A percentile compares a stretch with the other conserved stretches of the same genome.
phyloP scores from a whole-genome alignment of 768 basidiomycete species.

The Russula foetens region DNA sequence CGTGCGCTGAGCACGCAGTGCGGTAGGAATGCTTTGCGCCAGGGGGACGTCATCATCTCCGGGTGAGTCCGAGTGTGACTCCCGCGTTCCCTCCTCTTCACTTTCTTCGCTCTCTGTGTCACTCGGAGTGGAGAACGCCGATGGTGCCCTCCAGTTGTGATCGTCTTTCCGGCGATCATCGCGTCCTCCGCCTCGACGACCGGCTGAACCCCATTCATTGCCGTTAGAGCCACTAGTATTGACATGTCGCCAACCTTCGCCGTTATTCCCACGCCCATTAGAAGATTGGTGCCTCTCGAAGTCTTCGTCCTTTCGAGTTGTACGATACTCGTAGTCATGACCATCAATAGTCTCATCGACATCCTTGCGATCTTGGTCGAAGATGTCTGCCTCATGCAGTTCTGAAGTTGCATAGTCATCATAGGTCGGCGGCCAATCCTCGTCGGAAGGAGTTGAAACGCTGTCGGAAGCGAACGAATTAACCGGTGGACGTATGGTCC shows the following conservation, averaged over 20 bases:
- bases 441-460: conserved; percentile 12
- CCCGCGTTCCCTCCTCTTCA: conserved; percentile 28
- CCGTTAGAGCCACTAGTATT: conserved; percentile 26
- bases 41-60: conserved; percentile 73
- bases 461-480: conserved; percentile 8
- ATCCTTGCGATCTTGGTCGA: background rate
- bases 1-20: conserved; percentile 72
- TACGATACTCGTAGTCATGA: background rate
- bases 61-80: conserved; percentile 7
- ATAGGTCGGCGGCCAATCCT: conserved; percentile 4
- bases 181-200: conserved; percentile 25
- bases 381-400: conserved; percentile 4
- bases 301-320: background rate
- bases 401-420: conserved; percentile 11
- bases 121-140: conserved; percentile 28
- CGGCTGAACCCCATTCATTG: conserved; percentile 13
- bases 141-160: conserved; percentile 23
- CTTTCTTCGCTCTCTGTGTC: conserved; percentile 33
- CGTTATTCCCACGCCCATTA: conserved; percentile 11
- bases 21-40: conserved; percentile 75
- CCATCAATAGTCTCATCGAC: conserved; percentile 5
- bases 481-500: conserved; percentile 33
- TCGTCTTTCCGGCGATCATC: conserved; percentile 35
- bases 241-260: conserved; percentile 20
- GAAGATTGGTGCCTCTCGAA: background rate